Evolutionary conservation across 2,329 filamentous ascomycete species (phyloP), one percentile per base, ranked within the genome.

Genomic region (Colletotrichum acutatum): DNA sequence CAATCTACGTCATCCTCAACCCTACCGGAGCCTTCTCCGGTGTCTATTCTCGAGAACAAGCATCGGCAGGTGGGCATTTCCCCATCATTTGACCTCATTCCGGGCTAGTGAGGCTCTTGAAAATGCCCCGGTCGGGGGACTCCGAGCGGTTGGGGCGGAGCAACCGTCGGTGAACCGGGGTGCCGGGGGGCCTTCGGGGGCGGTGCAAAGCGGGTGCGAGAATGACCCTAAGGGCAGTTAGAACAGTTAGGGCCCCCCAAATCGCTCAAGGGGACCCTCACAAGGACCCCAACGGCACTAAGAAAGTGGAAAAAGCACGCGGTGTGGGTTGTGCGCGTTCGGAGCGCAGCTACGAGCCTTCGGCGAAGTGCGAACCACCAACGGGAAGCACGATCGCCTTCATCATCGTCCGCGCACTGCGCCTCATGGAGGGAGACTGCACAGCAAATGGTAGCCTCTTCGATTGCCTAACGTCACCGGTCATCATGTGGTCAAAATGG

Each of bases 51-150:
- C 53, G 54, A 56, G 37, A 71, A 72, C 61, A 72, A 70, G 71
- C 71, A 72, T 70, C 56, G 34, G 61, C 46, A 37, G 30, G 60
- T 70, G 71, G 54, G 56, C 53, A 65, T 68, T 26, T 52, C 54
- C 52, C 61, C 71, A 42, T 65, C 60, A 34, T 9, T 22, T 22
- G 32, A 46, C 52, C 62, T 65, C 32, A 4, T 65, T 65, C 52
- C 19, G 52, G 62, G 32, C 19, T 65, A 65, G 62, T 72, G 66
- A 72, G 71, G 71, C 71, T 72, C 71, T 72, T 58, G 59, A 34
- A 32, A 30, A 37, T 19, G 6, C 64, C 60, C 54, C 61, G 60
- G 54, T 30, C 66, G 71, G 60, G 46, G 34, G 60, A 72, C 66
- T 61, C 66, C 66, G 66, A 64, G 9, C 32, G 24, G 24, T 34